Conservation (phyloP, 441 rosid species). For the Biscutella laevigata region DNA sequence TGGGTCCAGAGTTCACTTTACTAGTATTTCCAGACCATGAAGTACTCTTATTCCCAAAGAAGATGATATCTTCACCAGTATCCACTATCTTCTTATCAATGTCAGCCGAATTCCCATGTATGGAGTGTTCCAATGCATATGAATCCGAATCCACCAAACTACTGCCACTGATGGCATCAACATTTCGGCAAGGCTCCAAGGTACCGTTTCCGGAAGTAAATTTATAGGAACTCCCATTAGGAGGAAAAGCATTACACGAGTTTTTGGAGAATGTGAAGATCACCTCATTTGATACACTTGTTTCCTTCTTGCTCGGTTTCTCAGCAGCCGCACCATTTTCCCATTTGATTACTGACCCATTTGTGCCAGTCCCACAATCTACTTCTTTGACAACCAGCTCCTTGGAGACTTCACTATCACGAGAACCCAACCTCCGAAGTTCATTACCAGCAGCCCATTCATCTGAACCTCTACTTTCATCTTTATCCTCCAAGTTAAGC, state of each 20-base stretch:
- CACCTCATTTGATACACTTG: slow-evolving; percentile 30
- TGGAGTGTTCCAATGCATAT: slow-evolving; percentile 29
- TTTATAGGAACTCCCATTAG: slow-evolving; percentile 53
- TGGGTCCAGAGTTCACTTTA: slow-evolving; percentile 38
- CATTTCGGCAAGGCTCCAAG: slow-evolving; percentile 34
- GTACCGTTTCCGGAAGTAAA: slow-evolving; percentile 42
- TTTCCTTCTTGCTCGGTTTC: slow-evolving; percentile 40
- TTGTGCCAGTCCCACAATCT: slow-evolving; percentile 58
- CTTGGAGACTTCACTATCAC: slow-evolving; percentile 43
- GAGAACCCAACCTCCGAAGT: slow-evolving; percentile 33
- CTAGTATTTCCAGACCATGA: slow-evolving; percentile 54
- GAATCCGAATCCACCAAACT: slow-evolving; percentile 30
- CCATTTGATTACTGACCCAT: slow-evolving; percentile 59
- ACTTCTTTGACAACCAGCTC: slow-evolving; percentile 91
- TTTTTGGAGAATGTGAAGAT: slow-evolving; percentile 40
- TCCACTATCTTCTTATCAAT: slow-evolving; percentile 37
- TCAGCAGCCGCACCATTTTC: slow-evolving; percentile 37
- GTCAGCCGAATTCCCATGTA: slow-evolving; percentile 26
- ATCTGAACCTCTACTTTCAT: slow-evolving; percentile 27
- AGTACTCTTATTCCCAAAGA: slow-evolving; percentile 44
- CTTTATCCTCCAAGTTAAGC: slow-evolving; percentile 49
- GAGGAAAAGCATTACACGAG: slow-evolving; percentile 37
- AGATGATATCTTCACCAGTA: slow-evolving; percentile 46
- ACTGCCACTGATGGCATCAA: slow-evolving; percentile 24
- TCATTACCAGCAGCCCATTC: slow-evolving; percentile 34